These are phyloP conservation scores for Wallemia ichthyophaga DNA, from an alignment of 1,284 basidiomycete genomes.

Conservation along the genomic window DNA sequence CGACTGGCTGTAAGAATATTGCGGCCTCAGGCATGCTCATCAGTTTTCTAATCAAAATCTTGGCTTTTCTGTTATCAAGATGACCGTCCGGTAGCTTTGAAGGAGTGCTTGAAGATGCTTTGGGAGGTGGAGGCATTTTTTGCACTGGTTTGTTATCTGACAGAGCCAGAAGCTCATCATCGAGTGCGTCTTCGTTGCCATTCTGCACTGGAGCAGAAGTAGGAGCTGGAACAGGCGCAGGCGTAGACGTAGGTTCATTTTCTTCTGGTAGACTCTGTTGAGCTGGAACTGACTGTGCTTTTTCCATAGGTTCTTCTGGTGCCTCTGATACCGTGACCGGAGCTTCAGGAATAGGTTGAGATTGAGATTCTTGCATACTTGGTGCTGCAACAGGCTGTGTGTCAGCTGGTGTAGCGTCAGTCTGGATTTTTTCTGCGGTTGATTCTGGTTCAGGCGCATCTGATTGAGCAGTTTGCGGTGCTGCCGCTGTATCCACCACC, in stretches of 20 bases:
- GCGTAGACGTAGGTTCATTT: too few relatives aligned
- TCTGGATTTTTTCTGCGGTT: not conserved
- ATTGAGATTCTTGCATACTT: too few relatives aligned
- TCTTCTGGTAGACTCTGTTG: too few relatives aligned
- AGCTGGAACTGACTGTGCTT: too few relatives aligned
- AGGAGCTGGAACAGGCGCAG: too few relatives aligned
- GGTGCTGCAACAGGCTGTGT: too few relatives aligned
- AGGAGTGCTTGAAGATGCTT: not conserved
- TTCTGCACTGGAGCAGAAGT: not conserved
- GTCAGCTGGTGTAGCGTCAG: too few relatives aligned
- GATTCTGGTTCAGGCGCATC: not conserved
- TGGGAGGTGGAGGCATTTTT: not conserved
- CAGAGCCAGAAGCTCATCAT: not conserved
- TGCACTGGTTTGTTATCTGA: not conserved
- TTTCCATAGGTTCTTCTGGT: too few relatives aligned
- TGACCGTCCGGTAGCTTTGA: slow-evolving; percentile 5
- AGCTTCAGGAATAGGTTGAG: too few relatives aligned
- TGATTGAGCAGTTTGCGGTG: not conserved
- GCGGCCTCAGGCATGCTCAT: slow-evolving; percentile 34
- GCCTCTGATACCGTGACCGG: too few relatives aligned
- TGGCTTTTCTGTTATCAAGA: slow-evolving; percentile 27
- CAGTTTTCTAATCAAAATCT: slow-evolving; percentile 33
- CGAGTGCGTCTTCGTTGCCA: not conserved
- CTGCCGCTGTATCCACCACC: not conserved
- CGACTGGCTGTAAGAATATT: slow-evolving; percentile 61